Conservation (phyloP, 2,329 filamentous ascomycete species). For the Graphilbum sp. region DNA sequence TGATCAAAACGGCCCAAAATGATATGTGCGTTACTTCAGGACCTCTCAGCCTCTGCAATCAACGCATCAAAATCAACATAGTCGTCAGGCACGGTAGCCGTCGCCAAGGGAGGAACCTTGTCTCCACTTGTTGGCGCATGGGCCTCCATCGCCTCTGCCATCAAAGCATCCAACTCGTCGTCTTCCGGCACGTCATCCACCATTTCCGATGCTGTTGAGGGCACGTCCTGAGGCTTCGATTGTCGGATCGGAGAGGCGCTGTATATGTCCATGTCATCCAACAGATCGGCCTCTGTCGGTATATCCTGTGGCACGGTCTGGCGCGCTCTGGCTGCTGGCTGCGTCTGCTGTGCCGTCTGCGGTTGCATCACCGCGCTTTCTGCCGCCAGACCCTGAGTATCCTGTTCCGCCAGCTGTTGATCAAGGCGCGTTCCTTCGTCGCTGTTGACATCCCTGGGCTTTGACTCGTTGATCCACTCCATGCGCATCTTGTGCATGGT, state of each 20-base stretch:
- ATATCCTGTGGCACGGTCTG: conserved; percentile 15
- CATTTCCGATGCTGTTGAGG: conserved; percentile 18
- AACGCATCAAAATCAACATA: conserved; percentile 27
- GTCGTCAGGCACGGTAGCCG: conserved; percentile 7
- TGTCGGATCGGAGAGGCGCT: background rate
- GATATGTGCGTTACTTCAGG: too few species aligned
- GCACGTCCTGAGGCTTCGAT: conserved; percentile 11
- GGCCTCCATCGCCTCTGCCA: conserved; percentile 28
- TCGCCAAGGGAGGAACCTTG: background rate
- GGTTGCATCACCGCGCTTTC: too few species aligned
- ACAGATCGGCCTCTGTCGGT: conserved; percentile 20
- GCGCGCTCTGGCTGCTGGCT: background rate
- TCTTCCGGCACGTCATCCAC: conserved; percentile 20
- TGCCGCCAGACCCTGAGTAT: too few species aligned
- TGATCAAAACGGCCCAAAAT: too few species aligned
- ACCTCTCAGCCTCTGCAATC: conserved; percentile 21
- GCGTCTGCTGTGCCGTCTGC: too few species aligned
- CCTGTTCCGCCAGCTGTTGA: too few species aligned
- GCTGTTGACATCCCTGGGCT: conserved; percentile 20
- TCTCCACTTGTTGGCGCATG: background rate
- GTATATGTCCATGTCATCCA: conserved; percentile 4
- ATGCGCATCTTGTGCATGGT: conserved; percentile 56
- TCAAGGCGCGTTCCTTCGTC: conserved; percentile 7
- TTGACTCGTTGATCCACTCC: conserved; percentile 71
- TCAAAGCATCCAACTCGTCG: conserved; percentile 33